Conservation (phyloP, 345 rosid genomes). For the Cardiospermum halicacabum region DNA sequence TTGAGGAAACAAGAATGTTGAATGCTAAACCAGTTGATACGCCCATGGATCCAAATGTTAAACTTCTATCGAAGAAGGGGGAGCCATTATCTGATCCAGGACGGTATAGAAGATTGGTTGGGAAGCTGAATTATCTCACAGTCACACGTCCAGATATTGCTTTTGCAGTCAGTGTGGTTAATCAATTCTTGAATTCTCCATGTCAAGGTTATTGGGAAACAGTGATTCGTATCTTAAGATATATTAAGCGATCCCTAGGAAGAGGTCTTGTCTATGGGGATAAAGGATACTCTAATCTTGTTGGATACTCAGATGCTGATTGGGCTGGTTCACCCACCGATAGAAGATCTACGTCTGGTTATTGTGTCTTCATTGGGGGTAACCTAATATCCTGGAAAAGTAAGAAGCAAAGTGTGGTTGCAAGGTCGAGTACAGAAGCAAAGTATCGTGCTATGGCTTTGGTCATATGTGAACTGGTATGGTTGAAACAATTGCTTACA, state of each 20-base stretch:
- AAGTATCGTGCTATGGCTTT: not conserved
- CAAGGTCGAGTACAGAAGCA: not conserved
- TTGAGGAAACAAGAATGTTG: not conserved
- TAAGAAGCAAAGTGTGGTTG: not conserved
- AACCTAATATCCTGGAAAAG: not conserved
- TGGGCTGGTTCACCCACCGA: not conserved
- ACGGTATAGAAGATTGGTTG: not conserved
- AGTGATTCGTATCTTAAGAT: not conserved
- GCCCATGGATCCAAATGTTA: not conserved
- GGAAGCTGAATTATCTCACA: not conserved
- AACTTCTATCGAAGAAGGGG: not conserved
- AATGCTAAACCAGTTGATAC: too few relatives aligned
- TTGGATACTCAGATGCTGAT: not conserved
- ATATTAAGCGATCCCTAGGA: not conserved
- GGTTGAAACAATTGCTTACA: not conserved
- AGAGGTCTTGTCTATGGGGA: not conserved
- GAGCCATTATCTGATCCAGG: not conserved
- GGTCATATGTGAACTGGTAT: not conserved
- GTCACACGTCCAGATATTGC: not conserved
- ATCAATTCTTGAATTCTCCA: not conserved
- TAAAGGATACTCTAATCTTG: not conserved
- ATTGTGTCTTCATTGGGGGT: not conserved
- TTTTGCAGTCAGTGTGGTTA: not conserved
- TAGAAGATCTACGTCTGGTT: not conserved
- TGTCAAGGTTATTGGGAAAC: not conserved